Evolutionary conservation across 2,329 filamentous ascomycete species (phyloP), one percentile per base, ranked within the genome.

Genomic region (Neonectria magnoliae): DNA sequence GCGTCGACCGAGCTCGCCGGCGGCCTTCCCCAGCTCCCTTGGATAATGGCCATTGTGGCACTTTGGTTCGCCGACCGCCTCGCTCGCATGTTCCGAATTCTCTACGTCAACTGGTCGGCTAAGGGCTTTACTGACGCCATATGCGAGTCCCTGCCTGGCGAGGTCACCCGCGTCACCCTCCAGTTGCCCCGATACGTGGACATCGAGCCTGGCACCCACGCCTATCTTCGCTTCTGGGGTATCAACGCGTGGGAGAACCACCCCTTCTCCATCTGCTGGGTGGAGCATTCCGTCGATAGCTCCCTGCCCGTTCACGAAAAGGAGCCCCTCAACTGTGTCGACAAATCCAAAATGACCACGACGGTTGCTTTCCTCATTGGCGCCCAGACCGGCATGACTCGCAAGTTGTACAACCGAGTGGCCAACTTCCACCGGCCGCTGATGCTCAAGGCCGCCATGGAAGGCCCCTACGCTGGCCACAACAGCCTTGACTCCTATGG

Each of bases 401-500:
- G 93, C 73, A 89, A 89, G 72, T 88, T 98, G 3, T 97, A 89
- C 82, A 83, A 92, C 72, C 88, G 85, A 64, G 93, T 92, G 7
- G 82, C 84, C 62, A 79, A 81, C 31, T 81, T 83, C n/a, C 78
- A 80, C 25, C 83, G 82, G 33, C 84, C 84, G 14, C 81, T 94
- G 65, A 84, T 84, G 11, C 83, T 94, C 60, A 86, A 85, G 62
- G 94, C 93, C 36, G 89, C 92, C 62, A 88, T 97, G 66, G 96
- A 98, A 81, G 96, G 96, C 0, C 95, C 96, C 1, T 98, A 98
- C 76, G 91, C 89, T 5, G 91, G 90, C 45, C 91, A 93, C 76
- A 91, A 97, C 79, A 90, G 89, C 65, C 90, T 98, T 68, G 90
- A 94, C 79, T 98, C 94, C 8, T 98, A 98, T 79, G 95, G 96